A percentile compares a stretch with the other conserved stretches of the same genome.
Evolutionary conservation across 2,329 filamentous ascomycete species (phyloP).

Genomic region (Neonectria faginata): DNA sequence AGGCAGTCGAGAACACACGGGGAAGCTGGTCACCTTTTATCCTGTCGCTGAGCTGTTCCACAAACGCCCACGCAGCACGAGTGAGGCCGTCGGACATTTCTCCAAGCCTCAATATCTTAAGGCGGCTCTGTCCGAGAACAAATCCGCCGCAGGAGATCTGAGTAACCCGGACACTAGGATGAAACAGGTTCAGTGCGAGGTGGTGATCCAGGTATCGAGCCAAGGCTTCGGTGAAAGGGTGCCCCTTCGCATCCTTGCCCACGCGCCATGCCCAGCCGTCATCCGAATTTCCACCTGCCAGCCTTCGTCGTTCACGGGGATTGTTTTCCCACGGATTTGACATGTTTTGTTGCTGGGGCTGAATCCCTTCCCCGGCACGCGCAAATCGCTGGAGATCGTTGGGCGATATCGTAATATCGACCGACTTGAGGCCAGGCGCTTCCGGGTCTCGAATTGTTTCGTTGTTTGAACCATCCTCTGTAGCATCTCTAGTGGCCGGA

Average conservation of each 20-base stretch:
- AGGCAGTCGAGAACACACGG: conserved; percentile 38
- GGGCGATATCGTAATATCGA: conserved; percentile 65
- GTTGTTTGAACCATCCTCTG: conserved; percentile 30
- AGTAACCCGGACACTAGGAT: conserved; percentile 64
- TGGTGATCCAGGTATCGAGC: conserved; percentile 64
- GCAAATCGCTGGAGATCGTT: conserved; percentile 61
- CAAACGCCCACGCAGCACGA: conserved; percentile 54
- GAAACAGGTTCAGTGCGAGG: conserved; percentile 66
- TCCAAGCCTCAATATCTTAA: conserved; percentile 59
- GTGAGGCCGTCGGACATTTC: conserved; percentile 48
- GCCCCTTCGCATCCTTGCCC: conserved; percentile 33
- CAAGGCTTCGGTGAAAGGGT: conserved; percentile 63
- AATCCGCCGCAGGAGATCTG: conserved; percentile 69
- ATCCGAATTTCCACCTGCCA: conserved; percentile 61
- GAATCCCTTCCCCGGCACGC: conserved; percentile 51
- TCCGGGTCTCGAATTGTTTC: conserved; percentile 28
- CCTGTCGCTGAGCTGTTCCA: conserved; percentile 51
- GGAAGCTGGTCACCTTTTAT: conserved; percentile 46
- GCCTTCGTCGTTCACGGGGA: conserved; percentile 54
- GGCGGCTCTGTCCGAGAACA: conserved; percentile 62
- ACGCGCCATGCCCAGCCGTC: conserved; percentile 66
- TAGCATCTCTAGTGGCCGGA: conserved; percentile 19
- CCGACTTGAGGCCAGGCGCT: conserved; percentile 51
- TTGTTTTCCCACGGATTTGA: conserved; percentile 49
- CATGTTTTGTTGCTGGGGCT: conserved; percentile 14